These are phyloP conservation scores for Ormosia semicastrata DNA, from an alignment of 306 rosid species.

Conservation along the genomic window DNA sequence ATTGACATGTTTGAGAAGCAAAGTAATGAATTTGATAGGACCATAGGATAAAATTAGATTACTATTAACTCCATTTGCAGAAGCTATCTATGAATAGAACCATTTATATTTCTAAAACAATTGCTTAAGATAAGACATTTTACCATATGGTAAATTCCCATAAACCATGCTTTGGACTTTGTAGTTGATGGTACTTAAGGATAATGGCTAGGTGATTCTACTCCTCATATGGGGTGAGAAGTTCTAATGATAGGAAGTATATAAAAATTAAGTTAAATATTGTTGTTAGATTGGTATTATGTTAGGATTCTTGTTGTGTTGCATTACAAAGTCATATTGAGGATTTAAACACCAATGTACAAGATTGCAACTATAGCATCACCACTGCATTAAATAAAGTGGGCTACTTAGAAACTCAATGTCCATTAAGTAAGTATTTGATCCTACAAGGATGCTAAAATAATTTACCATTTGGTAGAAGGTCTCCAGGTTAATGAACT, in stretches of 20 bases:
- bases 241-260: not conserved
- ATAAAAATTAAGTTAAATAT: not conserved
- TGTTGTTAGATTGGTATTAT: not conserved
- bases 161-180: not conserved
- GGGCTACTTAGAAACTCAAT: not conserved
- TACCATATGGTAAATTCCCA: not conserved
- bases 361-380: not conserved
- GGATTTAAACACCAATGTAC: not conserved
- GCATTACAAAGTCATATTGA: not conserved
- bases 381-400: not conserved
- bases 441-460: not conserved
- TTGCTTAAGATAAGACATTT: not conserved
- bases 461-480: not conserved
- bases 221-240: not conserved
- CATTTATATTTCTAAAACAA: not conserved
- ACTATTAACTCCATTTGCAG: not conserved
- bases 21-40: not conserved
- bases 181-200: not conserved
- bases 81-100: not conserved
- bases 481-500: not conserved
- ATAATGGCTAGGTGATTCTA: not conserved
- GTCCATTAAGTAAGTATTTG: not conserved
- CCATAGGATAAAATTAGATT: not conserved
- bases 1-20: not conserved
- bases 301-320: not conserved